Evolutionary conservation across 345 rosid species (phyloP).

Genomic region (Erodium maritimum): DNA sequence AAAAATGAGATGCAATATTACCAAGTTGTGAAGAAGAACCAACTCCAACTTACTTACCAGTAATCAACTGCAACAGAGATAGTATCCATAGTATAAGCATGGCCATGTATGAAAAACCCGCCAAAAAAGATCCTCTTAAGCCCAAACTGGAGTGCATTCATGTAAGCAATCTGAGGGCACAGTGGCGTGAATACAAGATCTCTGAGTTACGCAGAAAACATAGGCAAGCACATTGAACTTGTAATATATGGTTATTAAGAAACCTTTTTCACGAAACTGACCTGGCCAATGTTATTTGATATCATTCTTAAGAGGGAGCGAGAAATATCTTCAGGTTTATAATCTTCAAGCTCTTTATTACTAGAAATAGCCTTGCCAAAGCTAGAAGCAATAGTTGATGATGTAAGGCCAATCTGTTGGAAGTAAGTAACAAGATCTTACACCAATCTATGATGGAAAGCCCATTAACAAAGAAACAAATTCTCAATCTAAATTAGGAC

Average conservation of each 20-base stretch:
- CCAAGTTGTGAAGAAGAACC: background rate
- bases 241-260: background rate
- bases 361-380: conserved; percentile 74
- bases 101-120: conserved; percentile 72
- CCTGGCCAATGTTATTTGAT: conserved; percentile 80
- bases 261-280: conserved; percentile 15
- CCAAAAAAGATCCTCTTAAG: conserved; percentile 71
- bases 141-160: conserved; percentile 78
- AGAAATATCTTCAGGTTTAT: conserved; percentile 60
- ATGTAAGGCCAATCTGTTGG: conserved; percentile 59
- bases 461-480: background rate
- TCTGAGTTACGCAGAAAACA: background rate
- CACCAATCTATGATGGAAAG: conserved; percentile 5
- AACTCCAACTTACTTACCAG: conserved; percentile 32
- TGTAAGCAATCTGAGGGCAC: conserved; percentile 51
- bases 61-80: conserved; percentile 65
- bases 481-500: background rate
- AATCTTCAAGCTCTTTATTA: conserved; percentile 60
- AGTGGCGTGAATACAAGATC: too few relatives aligned
- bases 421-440: background rate
- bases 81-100: conserved; percentile 70
- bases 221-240: too few relatives aligned
- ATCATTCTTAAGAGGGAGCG: conserved; percentile 76
- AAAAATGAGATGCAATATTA: background rate
- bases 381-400: conserved; percentile 76